A percentile compares a stretch with the other conserved stretches of the same genome.
Conservation (phyloP, 73 alveolate genomes). For the Paramecium pentaurelia region DNA sequence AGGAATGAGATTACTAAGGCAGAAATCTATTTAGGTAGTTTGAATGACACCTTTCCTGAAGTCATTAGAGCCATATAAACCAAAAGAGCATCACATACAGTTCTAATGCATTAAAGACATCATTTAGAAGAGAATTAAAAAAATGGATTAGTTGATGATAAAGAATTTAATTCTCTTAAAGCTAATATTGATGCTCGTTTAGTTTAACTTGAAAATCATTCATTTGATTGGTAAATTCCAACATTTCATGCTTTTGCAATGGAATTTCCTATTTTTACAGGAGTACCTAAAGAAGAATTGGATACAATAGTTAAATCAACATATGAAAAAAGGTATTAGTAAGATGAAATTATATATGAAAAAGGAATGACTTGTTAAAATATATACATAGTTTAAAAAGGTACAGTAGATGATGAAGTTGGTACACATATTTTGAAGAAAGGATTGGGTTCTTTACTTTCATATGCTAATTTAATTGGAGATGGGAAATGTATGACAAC, state of each 20-base stretch:
- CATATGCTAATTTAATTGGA: conserved; percentile 44
- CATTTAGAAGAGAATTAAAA: conserved; percentile 37
- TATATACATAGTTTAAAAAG: conserved; percentile 25
- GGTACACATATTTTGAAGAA: conserved; percentile 12
- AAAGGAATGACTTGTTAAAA: conserved; percentile 46
- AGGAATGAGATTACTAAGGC: conserved; percentile 46
- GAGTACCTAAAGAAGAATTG: conserved; percentile 24
- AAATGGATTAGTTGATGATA: conserved; percentile 56
- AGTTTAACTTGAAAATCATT: conserved; percentile 43
- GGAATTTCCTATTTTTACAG: conserved; percentile 53
- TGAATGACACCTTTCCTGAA: conserved; percentile 63
- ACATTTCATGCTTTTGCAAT: conserved; percentile 50
- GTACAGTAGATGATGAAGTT: conserved; percentile 46
- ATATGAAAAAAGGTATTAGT: not conserved
- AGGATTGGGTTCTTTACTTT: conserved; percentile 50
- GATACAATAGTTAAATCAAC: conserved; percentile 15
- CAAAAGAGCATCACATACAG: conserved; percentile 63
- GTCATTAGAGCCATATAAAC: conserved; percentile 65
- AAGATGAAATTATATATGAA: conserved; percentile 43
- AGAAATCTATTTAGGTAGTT: conserved; percentile 38
- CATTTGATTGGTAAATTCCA: conserved; percentile 51
- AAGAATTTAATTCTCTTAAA: conserved; percentile 23
- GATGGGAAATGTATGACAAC: conserved; percentile 16
- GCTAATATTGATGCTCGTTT: conserved; percentile 33
- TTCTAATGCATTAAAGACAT: conserved; percentile 50